These are phyloP conservation scores for Sporothrix dimorphospora DNA, from an alignment of 2,329 filamentous ascomycete species.

Conservation along the genomic window DNA sequence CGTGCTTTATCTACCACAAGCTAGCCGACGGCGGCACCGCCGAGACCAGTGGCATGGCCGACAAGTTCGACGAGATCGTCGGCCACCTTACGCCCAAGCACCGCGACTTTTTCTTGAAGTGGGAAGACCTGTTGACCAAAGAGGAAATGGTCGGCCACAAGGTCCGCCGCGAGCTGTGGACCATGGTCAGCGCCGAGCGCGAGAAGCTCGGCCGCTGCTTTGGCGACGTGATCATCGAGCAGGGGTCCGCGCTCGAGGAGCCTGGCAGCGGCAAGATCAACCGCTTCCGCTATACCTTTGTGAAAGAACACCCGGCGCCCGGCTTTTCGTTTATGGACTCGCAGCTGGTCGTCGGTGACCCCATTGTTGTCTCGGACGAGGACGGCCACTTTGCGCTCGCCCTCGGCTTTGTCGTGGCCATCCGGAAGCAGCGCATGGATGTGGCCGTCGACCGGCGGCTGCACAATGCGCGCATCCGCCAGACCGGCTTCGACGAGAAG, in stretches of 20 bases:
- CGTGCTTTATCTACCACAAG: conserved; percentile 94
- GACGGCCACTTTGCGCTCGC: conserved; percentile 92
- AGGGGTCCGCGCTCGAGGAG: conserved; percentile 73
- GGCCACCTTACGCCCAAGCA: conserved; percentile 75
- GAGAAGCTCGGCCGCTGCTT: conserved; percentile 91
- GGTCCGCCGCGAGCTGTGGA: conserved; percentile 90
- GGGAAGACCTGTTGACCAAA: conserved; percentile 90
- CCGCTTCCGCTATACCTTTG: conserved; percentile 81
- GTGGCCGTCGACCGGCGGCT: conserved; percentile 89
- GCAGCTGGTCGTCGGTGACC: conserved; percentile 83
- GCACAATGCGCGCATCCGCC: conserved; percentile 79
- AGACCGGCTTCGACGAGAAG: conserved; percentile 72
- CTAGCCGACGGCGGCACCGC: conserved; percentile 82
- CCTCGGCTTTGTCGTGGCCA: conserved; percentile 83
- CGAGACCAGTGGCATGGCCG: conserved; percentile 77
- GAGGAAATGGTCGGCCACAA: conserved; percentile 91
- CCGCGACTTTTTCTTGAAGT: conserved; percentile 86
- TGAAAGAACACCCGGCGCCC: conserved; percentile 63
- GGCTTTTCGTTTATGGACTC: conserved; percentile 89
- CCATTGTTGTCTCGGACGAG: conserved; percentile 95
- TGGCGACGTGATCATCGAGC: conserved; percentile 80
- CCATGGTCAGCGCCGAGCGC: conserved; percentile 85
- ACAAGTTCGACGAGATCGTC: conserved; percentile 81
- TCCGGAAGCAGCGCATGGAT: conserved; percentile 74
- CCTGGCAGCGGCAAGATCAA: conserved; percentile 80